Evolutionary conservation across 2,329 filamentous ascomycete genomes (phyloP).

Genomic region (Neopestalotiopsis sp.): DNA sequence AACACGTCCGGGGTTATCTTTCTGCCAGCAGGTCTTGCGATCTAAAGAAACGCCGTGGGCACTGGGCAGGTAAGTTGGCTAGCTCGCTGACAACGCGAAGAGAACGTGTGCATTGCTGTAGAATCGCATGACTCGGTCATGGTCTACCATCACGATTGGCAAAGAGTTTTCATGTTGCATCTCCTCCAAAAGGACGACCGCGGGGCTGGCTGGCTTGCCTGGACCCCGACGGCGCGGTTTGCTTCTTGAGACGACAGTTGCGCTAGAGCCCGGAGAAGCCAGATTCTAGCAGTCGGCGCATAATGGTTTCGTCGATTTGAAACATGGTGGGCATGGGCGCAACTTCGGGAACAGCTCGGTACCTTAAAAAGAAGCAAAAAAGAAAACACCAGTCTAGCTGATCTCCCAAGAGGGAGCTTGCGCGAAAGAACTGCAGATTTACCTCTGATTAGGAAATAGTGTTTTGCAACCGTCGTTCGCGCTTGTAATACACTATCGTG

Average conservation of each 20-base stretch:
- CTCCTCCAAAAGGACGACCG: background rate
- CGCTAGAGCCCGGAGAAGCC: constrained; percentile 5
- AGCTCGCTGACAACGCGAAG: background rate
- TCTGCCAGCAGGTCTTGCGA: background rate
- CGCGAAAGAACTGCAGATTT: background rate
- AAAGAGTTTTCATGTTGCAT: background rate
- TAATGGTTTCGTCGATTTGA: constrained; percentile 15
- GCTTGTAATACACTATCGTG: background rate
- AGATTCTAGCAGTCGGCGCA: constrained; percentile 13
- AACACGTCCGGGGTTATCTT: background rate
- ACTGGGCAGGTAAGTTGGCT: background rate
- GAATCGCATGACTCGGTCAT: background rate
- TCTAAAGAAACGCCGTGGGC: background rate
- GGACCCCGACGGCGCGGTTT: constrained; percentile 9
- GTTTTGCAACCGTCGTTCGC: background rate
- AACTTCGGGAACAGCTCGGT: background rate
- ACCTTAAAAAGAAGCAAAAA: background rate
- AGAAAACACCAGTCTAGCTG: background rate
- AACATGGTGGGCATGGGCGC: constrained; percentile 6
- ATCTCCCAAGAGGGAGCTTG: background rate
- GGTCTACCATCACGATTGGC: background rate
- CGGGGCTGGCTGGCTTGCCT: background rate
- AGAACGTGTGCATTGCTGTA: constrained; percentile 3
- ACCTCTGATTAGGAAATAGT: background rate
- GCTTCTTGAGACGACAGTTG: constrained; percentile 9